Evolutionary conservation across 495 filamentous ascomycete species (phyloP).

Genomic region (Lasiosphaeria miniovina): DNA sequence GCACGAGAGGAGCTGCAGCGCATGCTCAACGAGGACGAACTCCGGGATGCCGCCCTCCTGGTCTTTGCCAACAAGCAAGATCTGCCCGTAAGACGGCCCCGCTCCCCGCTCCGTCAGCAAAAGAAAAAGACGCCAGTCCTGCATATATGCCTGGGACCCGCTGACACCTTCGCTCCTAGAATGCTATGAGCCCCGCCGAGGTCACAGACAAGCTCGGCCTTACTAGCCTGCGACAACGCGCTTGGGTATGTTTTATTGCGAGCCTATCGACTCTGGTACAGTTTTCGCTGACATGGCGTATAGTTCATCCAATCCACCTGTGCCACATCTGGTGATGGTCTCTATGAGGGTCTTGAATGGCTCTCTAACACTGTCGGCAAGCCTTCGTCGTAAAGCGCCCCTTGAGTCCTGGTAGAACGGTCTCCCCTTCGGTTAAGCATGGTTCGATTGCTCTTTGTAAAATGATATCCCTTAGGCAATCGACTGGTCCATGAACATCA

Average conservation of each 20-base stretch:
- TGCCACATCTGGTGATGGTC: constrained; percentile 98
- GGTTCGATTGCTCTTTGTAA: constrained; percentile 48
- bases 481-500: constrained; percentile 46
- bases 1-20: constrained; percentile 98
- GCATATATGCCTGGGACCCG: not conserved
- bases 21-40: constrained; percentile 99
- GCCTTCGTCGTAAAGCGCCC: constrained; percentile 65
- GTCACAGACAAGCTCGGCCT: constrained; percentile 99
- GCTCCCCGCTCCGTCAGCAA: not conserved
- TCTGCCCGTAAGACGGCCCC: constrained; percentile 72
- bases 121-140: not conserved
- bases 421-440: constrained; percentile 36
- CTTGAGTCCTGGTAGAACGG: constrained; percentile 12
- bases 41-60: constrained; percentile 92
- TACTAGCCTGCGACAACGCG: constrained; percentile 94
- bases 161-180: constrained; percentile 52
- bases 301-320: constrained; percentile 99
- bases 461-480: constrained; percentile 42
- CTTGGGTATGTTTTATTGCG: constrained; percentile 73
- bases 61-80: constrained; percentile 99
- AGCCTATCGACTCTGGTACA: not conserved
- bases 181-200: constrained; percentile 99
- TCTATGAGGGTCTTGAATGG: constrained; percentile 99
- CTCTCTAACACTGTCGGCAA: constrained; percentile 93
- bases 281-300: not conserved